Conservation (phyloP, 2,329 filamentous ascomycete species). For the Aureobasidium sp. region DNA sequence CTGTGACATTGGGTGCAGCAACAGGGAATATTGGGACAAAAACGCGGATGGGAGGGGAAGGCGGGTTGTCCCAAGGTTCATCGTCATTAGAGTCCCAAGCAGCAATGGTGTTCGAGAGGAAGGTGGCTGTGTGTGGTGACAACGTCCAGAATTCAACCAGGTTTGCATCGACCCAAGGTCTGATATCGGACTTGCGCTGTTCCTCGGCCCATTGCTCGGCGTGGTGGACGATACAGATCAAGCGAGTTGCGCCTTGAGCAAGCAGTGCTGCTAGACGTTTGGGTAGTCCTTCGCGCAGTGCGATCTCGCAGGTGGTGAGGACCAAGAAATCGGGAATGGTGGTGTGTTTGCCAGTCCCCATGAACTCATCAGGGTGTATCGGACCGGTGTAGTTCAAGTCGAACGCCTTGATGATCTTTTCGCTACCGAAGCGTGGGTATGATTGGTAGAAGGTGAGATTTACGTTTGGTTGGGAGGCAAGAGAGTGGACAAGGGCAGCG, state of each 20-base stretch:
- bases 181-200: conserved; percentile 15
- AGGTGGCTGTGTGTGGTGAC: conserved; percentile 24
- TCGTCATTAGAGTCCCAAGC: conserved; percentile 10
- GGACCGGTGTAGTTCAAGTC: conserved; percentile 17
- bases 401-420: conserved; percentile 24
- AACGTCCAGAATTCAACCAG: conserved; percentile 23
- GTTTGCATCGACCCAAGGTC: conserved; percentile 21
- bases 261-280: conserved; percentile 21
- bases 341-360: conserved; percentile 14
- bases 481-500: conserved; percentile 25
- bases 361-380: conserved; percentile 8
- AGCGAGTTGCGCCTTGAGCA: conserved; percentile 21
- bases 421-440: conserved; percentile 23
- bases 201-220: conserved; percentile 22
- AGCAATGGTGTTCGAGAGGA: conserved; percentile 17
- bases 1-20: conserved; percentile 11
- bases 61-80: conserved; percentile 2
- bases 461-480: conserved; percentile 22
- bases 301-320: conserved; percentile 25
- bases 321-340: conserved; percentile 23
- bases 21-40: conserved; percentile 27
- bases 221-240: conserved; percentile 25
- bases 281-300: conserved; percentile 16
- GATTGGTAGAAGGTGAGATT: conserved; percentile 23
- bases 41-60: conserved; percentile 20